These are phyloP conservation scores for Fusarium goolgardi DNA, from an alignment of 2,329 filamentous ascomycete species.

Conservation along the genomic window DNA sequence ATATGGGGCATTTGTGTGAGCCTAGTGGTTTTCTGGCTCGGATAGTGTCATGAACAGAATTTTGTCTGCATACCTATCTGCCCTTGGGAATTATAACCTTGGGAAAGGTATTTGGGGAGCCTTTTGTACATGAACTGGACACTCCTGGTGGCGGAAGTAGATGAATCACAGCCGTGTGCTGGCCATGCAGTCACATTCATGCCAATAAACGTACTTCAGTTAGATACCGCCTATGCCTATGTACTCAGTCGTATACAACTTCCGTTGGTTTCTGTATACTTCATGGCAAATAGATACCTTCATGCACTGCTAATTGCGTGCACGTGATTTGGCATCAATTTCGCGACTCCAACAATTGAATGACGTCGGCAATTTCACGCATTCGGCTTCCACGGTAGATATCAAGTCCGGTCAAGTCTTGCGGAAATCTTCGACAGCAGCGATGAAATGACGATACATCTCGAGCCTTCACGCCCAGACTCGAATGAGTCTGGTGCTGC, in stretches of 20 bases:
- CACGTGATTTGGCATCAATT: constrained; percentile 56
- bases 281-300: neutral
- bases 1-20: constrained; percentile 25
- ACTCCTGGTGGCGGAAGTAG: constrained; percentile 20
- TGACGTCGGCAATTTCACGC: constrained; percentile 38
- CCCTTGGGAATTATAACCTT: constrained; percentile 20
- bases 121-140: constrained; percentile 16
- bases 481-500: neutral
- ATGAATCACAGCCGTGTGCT: constrained; percentile 31
- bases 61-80: constrained; percentile 36
- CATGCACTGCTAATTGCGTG: neutral
- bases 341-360: constrained; percentile 44
- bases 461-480: constrained; percentile 15
- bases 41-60: constrained; percentile 40
- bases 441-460: constrained; percentile 16
- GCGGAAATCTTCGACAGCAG: neutral
- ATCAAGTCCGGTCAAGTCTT: neutral
- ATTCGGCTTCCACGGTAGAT: neutral
- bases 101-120: constrained; percentile 20
- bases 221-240: neutral
- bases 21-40: constrained; percentile 18
- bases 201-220: constrained; percentile 37
- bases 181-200: constrained; percentile 37
- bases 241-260: neutral
- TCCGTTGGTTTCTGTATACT: neutral